Conservation (phyloP, 352 stramenopile genomes). For the Globisporangium abappressorium region DNA sequence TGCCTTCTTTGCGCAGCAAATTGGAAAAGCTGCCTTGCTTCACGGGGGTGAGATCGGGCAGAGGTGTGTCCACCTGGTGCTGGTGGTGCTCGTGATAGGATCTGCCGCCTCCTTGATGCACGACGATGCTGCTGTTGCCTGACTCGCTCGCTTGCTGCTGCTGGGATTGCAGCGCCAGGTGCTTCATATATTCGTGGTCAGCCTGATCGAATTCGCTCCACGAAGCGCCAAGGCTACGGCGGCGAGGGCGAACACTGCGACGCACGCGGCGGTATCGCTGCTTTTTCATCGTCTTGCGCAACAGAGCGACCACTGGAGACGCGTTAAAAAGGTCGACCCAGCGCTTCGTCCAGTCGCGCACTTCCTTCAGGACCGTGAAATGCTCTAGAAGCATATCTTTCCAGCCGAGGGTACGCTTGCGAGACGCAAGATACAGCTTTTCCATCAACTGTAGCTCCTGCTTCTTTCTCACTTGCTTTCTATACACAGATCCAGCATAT, state of each 20-base stretch:
- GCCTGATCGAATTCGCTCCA: slow-evolving; percentile 48
- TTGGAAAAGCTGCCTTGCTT: slow-evolving; percentile 42
- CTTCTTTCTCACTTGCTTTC: slow-evolving; percentile 28
- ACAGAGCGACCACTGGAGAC: slow-evolving; percentile 10
- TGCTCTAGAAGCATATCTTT: slow-evolving; percentile 36
- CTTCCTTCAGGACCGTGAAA: slow-evolving; percentile 36
- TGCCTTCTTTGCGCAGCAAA: slow-evolving; percentile 42
- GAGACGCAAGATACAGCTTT: slow-evolving; percentile 41
- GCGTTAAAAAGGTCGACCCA: slow-evolving; percentile 30
- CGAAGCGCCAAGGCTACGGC: background rate
- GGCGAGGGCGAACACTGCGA: slow-evolving; percentile 6
- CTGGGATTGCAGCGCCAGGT: slow-evolving; percentile 19
- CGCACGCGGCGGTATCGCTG: slow-evolving; percentile 16
- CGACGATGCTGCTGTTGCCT: background rate
- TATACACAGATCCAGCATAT: background rate
- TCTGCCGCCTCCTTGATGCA: slow-evolving; percentile 1
- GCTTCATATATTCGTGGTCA: slow-evolving; percentile 44
- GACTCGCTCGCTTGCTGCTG: background rate
- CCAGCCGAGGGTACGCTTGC: slow-evolving; percentile 33
- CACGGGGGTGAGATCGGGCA: slow-evolving; percentile 34
- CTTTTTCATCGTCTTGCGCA: slow-evolving; percentile 15
- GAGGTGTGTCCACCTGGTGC: background rate
- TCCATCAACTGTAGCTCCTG: slow-evolving; percentile 46
- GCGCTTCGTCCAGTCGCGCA: slow-evolving; percentile 25
- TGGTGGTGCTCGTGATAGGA: slow-evolving; percentile 1